Base-by-base conservation (phyloP, 2,329 filamentous ascomycete species). In the Fusarium falciforme region DNA sequence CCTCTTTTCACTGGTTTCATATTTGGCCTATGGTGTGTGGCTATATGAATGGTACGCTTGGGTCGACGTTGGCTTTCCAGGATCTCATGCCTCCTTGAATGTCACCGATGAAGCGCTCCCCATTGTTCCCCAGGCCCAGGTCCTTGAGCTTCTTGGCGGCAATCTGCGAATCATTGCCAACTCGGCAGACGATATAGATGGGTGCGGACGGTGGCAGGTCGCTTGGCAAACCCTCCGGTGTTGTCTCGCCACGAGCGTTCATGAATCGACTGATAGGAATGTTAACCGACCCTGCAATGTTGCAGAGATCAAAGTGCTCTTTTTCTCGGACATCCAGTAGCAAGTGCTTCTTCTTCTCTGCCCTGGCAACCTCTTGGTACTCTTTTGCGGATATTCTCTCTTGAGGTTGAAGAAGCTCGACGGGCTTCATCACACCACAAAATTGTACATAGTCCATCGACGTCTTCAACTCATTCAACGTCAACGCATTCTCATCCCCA, bases 361-460 rank as follows among this genome's bases (percentile, higher is more conserved):
- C 63, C 44, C 71, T 73, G 3, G 66, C 55, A 7, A 80, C 60
- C 8, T 75, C 66, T 20, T 86, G 84, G 76, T 94, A 95, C 6
- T 92, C 87, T 0, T 82, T 77, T 0, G 91, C 91, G 0, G 90
- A 89, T 36, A 98, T 87, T 10, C 95, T 89, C 75, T 96, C 93
- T 1, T 91, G 86, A 0, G 90, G 83, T 7, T 78, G 79, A 1
- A 98, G 86, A 4, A 93, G 71, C 11, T 85, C 83, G 20, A 92
- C 84, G 0, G 90, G 88, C 59, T 80, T 72, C 1, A 84, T 81
- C 1, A 90, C 87, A 6, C 95, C 95, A 79, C 96, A 98, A 79
- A 98, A 98, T 61, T 92, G 90, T 0, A 93, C 88, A 80, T 98
- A 98, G 79, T 98, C 94, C 55, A 95, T 85, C 6, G 89, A 91